These are phyloP conservation scores for Fusarium sp. DNA, from an alignment of 2,329 filamentous ascomycete species.

Conservation along the genomic window DNA sequence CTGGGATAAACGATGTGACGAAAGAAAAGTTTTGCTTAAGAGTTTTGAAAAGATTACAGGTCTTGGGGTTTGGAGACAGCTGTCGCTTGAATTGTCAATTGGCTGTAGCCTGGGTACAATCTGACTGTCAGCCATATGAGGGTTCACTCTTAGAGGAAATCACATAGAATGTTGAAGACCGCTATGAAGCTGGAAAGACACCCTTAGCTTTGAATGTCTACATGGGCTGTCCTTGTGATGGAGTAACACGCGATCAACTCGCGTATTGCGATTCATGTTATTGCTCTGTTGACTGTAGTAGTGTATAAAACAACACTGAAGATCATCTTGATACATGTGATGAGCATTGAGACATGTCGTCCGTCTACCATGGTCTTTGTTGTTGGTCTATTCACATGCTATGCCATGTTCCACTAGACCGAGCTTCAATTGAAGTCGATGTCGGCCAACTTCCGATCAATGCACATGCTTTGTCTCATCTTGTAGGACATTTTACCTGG, in stretches of 20 bases:
- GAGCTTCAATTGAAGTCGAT: constrained; percentile 1
- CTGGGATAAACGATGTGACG: constrained; percentile 16
- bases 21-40: constrained; percentile 30
- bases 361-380: neutral
- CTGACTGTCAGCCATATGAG: neutral
- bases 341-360: neutral
- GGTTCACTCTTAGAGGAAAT: neutral
- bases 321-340: neutral
- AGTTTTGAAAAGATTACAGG: neutral
- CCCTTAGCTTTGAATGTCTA: neutral
- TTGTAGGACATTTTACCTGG: neutral
- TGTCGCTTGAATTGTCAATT: constrained; percentile 21
- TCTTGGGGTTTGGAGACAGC: no score
- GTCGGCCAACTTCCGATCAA: constrained; percentile 26
- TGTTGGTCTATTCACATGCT: neutral
- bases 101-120: neutral
- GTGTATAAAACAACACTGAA: neutral
- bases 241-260: neutral
- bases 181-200: neutral
- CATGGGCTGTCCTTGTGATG: neutral
- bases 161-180: neutral
- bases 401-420: constrained; percentile 7
- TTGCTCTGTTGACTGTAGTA: neutral
- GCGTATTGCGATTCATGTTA: neutral
- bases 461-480: neutral